Base-by-base conservation (phyloP, 2,329 filamentous ascomycete genomes). In the Cladophialophora carrionii region DNA sequence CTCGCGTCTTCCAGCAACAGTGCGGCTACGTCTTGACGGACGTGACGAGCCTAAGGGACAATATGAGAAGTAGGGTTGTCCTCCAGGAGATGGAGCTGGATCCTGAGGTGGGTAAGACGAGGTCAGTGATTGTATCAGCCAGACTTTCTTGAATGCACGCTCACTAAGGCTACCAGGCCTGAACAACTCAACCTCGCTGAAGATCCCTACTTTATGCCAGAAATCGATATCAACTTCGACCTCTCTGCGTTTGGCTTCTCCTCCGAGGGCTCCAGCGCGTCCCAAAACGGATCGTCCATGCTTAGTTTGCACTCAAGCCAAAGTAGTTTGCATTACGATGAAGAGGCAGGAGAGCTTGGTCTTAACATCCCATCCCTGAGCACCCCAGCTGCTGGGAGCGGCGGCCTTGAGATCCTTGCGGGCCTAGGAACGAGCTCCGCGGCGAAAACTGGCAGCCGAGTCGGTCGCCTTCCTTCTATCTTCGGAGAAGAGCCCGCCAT, bases 11-110 rank as follows among this genome's bases (percentile, higher is more conserved):
- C 76, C 83, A 86, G 29, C 90, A 96, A 75, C 93, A 99, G 78
- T 96, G 90, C 72, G 84, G 84, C 43, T 99, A 96, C 75, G 87
- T 96, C 26, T 86, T 97, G 54, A 83, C 85, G 2, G 95, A 98
- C 73, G 88, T 88, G 2, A 88, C 93, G 76, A 87, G 85, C 70
- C 87, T 90, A 43, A 88, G 91, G 71, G 85, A 87, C 66, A 87
- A 86, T 70, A 91, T 98, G 84, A 84, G 85, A 69, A 80, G 92
- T 74, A 81, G 90, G 68, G 86, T 83, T 57, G 78, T 83, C 7
- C 76, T 88, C 59, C 79, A 82, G 43, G 80, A 81, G 20, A 84
- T 84, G 63, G 86, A 85, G 22, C 81, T 92, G 29, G 91, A 96
- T 76, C 84, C 85, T 1, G 83, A 87, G 63, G 90, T 88, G 57